These are phyloP conservation scores for Magnolia changhungtana DNA, from an alignment of 164 flowering plant species.

Conservation along the genomic window DNA sequence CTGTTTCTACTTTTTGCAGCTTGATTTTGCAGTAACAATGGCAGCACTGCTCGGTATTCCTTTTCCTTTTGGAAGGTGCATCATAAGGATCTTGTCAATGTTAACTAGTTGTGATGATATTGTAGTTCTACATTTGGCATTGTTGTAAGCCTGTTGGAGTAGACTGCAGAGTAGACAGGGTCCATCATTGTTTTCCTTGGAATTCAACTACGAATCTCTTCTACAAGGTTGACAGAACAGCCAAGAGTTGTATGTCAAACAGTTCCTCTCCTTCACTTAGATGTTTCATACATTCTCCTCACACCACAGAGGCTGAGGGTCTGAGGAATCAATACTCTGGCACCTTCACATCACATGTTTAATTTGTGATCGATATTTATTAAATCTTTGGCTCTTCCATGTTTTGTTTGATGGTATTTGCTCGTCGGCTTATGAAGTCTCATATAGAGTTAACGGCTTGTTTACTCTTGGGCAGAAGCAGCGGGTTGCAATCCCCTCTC, in stretches of 20 bases:
- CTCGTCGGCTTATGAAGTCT: no score
- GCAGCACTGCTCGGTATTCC: conserved; percentile 89
- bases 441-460: no score
- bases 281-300: neutral
- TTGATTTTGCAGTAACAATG: conserved; percentile 92
- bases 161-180: neutral
- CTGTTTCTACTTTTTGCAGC: conserved; percentile 47
- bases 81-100: conserved; percentile 41
- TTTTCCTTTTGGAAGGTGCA: conserved; percentile 98
- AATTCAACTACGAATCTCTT: neutral
- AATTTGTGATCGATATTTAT: no score
- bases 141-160: neutral
- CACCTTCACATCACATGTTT: no score
- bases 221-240: neutral
- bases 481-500: no score
- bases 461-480: no score
- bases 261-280: neutral
- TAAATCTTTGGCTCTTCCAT: no score
- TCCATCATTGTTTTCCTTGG: neutral
- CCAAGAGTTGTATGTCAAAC: no score
- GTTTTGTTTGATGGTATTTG: no score
- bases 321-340: no score
- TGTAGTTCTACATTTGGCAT: neutral
- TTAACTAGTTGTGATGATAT: neutral
- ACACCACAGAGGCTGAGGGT: no score